Conservation (phyloP, 768 basidiomycete genomes). For the Termitomyces sp. region DNA sequence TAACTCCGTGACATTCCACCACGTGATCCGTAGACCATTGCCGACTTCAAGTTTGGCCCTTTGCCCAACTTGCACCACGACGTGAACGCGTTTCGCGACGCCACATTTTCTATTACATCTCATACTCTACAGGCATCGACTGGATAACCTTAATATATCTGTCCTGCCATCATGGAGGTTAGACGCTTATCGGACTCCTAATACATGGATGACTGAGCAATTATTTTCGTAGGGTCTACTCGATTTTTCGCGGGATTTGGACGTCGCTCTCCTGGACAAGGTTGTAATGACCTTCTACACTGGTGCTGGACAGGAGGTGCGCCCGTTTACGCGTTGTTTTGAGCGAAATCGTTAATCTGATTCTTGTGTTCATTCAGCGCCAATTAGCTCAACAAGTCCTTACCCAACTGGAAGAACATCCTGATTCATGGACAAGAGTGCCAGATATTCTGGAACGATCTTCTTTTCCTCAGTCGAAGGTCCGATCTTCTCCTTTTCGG, state of each 20-base stretch:
- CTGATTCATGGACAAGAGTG: conserved; percentile 96
- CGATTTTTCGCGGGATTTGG: conserved; percentile 92
- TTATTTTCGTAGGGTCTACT: conserved; percentile 63
- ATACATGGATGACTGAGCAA: conserved; percentile 19
- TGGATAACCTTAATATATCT: conserved; percentile 6
- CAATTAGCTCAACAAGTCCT: conserved; percentile 90
- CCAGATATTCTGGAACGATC: conserved; percentile 89
- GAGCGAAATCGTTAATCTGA: conserved; percentile 22
- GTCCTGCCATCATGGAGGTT: conserved; percentile 46
- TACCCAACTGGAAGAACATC: conserved; percentile 94
- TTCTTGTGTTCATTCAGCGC: conserved; percentile 55
- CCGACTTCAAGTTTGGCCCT: conserved; percentile 33
- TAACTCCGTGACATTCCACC: not conserved
- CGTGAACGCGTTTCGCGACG: conserved; percentile 13
- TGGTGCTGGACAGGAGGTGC: conserved; percentile 67
- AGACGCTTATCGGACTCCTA: conserved; percentile 14
- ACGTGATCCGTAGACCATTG: conserved; percentile 8
- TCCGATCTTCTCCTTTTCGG: conserved; percentile 22
- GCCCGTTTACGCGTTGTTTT: conserved; percentile 18
- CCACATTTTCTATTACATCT: not conserved
- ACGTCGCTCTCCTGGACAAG: conserved; percentile 89
- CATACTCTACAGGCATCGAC: conserved; percentile 8
- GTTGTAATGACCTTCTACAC: conserved; percentile 92
- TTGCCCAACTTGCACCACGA: conserved; percentile 33
- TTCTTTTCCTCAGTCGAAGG: conserved; percentile 84